phyloP scores from a whole-genome alignment of 2,329 filamentous ascomycete genomes.

The Fusarium caatingaense region DNA sequence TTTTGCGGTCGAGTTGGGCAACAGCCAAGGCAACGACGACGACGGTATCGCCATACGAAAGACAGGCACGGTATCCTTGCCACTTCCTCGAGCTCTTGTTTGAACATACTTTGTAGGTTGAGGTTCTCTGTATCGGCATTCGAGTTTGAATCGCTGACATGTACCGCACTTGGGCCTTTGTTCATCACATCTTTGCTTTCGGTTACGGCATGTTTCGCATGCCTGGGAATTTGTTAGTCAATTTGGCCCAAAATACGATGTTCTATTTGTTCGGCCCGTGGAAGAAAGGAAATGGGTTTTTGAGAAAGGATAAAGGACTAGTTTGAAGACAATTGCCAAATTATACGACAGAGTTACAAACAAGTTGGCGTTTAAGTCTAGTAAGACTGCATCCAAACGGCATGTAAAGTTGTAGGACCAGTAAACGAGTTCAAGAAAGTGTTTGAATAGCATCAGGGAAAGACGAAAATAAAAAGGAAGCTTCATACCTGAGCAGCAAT shows the following conservation, averaged over 20 bases:
- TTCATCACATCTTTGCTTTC: conserved; percentile 75
- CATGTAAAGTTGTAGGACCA: neutral
- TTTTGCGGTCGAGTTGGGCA: conserved; percentile 1
- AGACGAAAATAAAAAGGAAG: conserved; percentile 3
- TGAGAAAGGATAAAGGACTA: neutral
- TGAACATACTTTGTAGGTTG: conserved; percentile 70
- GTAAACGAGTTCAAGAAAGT: neutral
- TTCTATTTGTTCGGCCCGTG: no score
- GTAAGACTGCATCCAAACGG: neutral
- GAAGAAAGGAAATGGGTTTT: neutral
- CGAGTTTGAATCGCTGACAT: conserved; percentile 67
- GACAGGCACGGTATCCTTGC: conserved; percentile 19
- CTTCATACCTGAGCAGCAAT: conserved; percentile 54
- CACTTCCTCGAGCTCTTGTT: conserved; percentile 8
- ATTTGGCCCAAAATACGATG: neutral
- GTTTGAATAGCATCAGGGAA: neutral
- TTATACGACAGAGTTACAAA: neutral
- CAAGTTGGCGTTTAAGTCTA: neutral
- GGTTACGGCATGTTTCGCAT: conserved; percentile 68
- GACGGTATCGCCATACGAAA: conserved; percentile 3
- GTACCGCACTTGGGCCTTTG: conserved; percentile 69
- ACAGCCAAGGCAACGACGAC: conserved; percentile 17
- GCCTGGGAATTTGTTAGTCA: conserved; percentile 52
- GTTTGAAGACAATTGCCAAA: neutral
- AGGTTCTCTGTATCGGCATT: conserved; percentile 70